Percentiles rank a stretch among this genome's conserved stretches.
Conservation (phyloP, 495 filamentous ascomycete genomes). For the Podospora conica region DNA sequence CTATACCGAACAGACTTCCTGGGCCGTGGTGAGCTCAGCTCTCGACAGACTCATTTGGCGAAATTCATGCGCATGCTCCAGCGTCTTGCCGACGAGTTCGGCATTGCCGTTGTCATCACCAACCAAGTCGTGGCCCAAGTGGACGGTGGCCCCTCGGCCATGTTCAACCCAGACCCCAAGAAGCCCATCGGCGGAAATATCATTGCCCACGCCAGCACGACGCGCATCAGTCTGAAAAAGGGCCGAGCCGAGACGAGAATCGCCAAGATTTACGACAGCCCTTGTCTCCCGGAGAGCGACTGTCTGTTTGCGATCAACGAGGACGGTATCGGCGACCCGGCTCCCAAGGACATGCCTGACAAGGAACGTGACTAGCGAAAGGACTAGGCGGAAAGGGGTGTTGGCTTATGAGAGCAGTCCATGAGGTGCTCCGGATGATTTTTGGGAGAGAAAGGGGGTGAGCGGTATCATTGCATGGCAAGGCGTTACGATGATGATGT, state of each 20-base stretch:
- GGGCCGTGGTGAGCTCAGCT: constrained; percentile 86
- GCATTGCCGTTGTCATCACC: constrained; percentile 96
- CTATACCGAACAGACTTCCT: constrained; percentile 94
- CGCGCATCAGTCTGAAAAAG: constrained; percentile 84
- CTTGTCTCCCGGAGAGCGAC: constrained; percentile 92
- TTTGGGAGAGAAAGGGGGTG: background rate
- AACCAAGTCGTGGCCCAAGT: constrained; percentile 99
- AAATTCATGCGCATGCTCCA: constrained; percentile 97
- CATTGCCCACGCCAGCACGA: constrained; percentile 95
- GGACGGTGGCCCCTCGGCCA: constrained; percentile 87
- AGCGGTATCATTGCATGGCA: constrained; percentile 5
- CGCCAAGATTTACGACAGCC: constrained; percentile 98
- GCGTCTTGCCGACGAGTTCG: constrained; percentile 92
- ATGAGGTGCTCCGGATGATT: background rate
- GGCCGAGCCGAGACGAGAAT: constrained; percentile 91
- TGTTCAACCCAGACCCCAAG: constrained; percentile 99
- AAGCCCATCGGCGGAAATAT: constrained; percentile 99
- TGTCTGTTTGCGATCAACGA: constrained; percentile 96
- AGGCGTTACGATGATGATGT: constrained; percentile 5
- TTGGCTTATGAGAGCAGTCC: background rate
- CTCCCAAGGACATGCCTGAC: constrained; percentile 70
- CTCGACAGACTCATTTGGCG: constrained; percentile 84
- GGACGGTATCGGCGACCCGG: constrained; percentile 93
- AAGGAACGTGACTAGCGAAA: too few relatives aligned
- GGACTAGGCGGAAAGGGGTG: constrained; percentile 12